Evolutionary conservation across 163 green algal species (phyloP), one percentile per base, ranked within the genome.

Genomic region (Scenedesmus sp.): DNA sequence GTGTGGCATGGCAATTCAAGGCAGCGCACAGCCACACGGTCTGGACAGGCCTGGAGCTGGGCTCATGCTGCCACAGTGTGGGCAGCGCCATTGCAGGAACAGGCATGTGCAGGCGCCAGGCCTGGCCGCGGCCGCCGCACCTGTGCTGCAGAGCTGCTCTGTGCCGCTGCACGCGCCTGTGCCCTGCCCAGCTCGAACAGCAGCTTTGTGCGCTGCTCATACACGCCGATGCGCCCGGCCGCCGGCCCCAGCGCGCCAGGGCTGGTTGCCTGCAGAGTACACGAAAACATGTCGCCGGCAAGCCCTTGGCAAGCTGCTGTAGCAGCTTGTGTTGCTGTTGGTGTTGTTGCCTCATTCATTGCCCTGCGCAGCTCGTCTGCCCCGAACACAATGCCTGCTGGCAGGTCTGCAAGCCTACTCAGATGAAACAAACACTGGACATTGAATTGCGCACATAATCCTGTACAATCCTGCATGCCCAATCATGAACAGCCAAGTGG

Each of bases 141-240:
- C 26, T 83, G 16, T 42, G 49, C 86, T 86, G 56, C 85, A 49
- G 30, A 37, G 51, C 78, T 87, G 70, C 49, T 56, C 42, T 85
- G 46, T 61, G 24, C 3, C 13, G 59, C 51, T 40, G 73, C 70
- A 43, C 49, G 59, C 33, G 79, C 65, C 33, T 90, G 82, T 24
- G 87, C 72, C 24, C 83, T 49, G 42, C 73, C 37, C 43, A 92
- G 83, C 73, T 84, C 85, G 78, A 86, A 86, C 59, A 91, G 59
- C 26, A 89, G 44, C 81, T 73, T 91, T 15, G 86, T 86, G 56
- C 90, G 88, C 42, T 84, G 83, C 80, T 93, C 83, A 61, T 87
- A 89, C 43, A 92, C 88, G n/a, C 53, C 85, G 81, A 85, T 76
- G 61, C 88, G 80, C 15, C 88, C 88, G 49, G 88, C 80, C 33